Evolutionary conservation across 768 basidiomycete species (phyloP).

Genomic region (Rhodotorula babjevae): DNA sequence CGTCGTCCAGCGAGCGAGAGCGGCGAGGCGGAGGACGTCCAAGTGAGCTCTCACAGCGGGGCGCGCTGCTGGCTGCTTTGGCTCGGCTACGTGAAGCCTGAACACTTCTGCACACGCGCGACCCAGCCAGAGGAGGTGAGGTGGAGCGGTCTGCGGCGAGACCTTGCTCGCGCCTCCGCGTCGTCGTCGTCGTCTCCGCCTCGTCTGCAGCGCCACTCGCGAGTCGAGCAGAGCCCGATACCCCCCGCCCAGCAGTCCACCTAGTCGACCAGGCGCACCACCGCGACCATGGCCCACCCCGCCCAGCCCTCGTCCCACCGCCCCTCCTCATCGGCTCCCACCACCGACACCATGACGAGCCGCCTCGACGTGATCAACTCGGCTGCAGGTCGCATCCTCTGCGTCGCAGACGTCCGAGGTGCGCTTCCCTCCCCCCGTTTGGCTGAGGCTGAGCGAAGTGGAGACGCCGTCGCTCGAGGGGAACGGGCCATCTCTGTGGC

Average conservation of each 20-base stretch:
- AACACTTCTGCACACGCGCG: too few species aligned
- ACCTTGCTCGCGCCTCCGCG: neutral
- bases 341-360: neutral
- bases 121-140: too few species aligned
- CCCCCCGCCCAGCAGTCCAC: too few species aligned
- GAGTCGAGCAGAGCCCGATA: too few species aligned
- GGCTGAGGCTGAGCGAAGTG: neutral
- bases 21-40: too few species aligned
- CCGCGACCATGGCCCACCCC: neutral
- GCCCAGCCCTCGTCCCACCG: neutral
- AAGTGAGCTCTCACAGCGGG: too few species aligned
- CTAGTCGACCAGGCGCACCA: too few species aligned
- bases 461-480: neutral
- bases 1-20: too few species aligned
- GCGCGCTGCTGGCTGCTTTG: too few species aligned
- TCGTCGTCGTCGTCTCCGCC: neutral
- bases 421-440: constrained; percentile 26
- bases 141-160: too few species aligned
- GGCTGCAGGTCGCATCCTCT: constrained; percentile 78
- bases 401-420: constrained; percentile 71
- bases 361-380: constrained; percentile 37
- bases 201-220: neutral
- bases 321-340: neutral
- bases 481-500: too few species aligned
- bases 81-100: too few species aligned